Evolutionary conservation across 2,329 filamentous ascomycete genomes (phyloP), one percentile per base, ranked within the genome.

Genomic region (Cercospora zeina): DNA sequence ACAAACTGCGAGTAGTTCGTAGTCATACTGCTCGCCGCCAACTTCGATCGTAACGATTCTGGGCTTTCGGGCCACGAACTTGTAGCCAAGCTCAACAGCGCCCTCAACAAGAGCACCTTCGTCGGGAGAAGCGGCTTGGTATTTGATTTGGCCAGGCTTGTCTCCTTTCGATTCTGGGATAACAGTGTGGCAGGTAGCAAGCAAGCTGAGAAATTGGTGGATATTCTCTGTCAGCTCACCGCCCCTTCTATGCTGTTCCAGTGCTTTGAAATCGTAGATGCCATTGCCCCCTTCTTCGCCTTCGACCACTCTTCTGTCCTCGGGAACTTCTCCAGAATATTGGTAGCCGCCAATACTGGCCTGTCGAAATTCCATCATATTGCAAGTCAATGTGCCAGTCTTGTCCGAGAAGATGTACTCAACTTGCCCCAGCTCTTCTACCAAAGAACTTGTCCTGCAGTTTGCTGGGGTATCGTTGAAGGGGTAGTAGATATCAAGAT

Each of bases 351-450:
- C 91, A 72, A 99, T 97, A 0, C 90, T 89, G 72, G 90, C 96
- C 76, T 97, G 92, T 74, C 92, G 92, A 77, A 97, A 99, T 76
- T 97, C 93, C 95, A 99, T 97, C 83, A 91, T 88, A 74, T 97
- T 97, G 78, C 93, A 96, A n/a, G 93, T 97, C 71, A 97, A 80
- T 3, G 93, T 97, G 47, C 93, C 93, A 1, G 93, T 97, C 81
- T 97, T 97, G 81, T 97, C 93, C 0, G 92, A 97, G 76, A 99
- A 99, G 67, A 99, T 95, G 72, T 96, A 99, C 73, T 97, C 95
- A 49, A 99, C 96, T 84, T 97, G 96, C 59, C 95, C 95, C 49
- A 99, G 80, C 73, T 99, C 96, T 78, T 99, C 95, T 10, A 99
- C 95, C 73, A 99, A 81, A 68, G 93, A 97, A 1, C 93, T 97